Base-by-base conservation (phyloP, 192 early-diverging fungal species). In the Pilaira anomala region DNA sequence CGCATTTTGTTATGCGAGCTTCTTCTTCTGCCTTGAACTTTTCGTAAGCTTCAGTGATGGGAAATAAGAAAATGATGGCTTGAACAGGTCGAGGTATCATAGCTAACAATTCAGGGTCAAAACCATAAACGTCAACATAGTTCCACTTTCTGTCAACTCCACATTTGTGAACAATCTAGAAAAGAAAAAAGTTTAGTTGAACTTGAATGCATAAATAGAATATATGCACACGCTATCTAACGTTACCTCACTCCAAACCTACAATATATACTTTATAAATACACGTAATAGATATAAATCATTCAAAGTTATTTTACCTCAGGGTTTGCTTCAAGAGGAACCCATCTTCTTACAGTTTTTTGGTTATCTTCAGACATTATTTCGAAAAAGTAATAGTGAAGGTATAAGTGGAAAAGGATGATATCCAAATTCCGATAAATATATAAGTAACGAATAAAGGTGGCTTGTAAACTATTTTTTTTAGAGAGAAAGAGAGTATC, bases 21-120 rank as follows among this genome's bases (percentile, higher is more conserved):
- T 78, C 77, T 53, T 85, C 83, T 50, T 78, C 61, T 36, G 81
- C 68, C 44, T 76, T 57, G 60, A 72, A 81, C 25, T 68, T 69
- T 54, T 88, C 83, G 69, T 79, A 81, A 19, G 77, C 76, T 60
- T 82, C 80, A 0, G 86, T 87, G 14, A 84, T 65, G 0, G 96
- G 97, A 60, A 94, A 98, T n/a, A 97, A 74, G 21, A 97, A 79
- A 36, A 98, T 60, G 5, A 98, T 68, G 2, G 97, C 93, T n/a
- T 77, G 62, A 5, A 90, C 90, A 0, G 94, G 93, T 53, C 88
- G 85, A 6, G 93, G 85, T 8, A 96, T 78, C 80, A 93, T 89
- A 7, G 68, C 70, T 3, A 98, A 71, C 18, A 91, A 67, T n/a
- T 94, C 94, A 11, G 80, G 77, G 53, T 98, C 95, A 8, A 98